Percentiles rank a stretch among this genome's conserved stretches.
These are phyloP conservation scores for Plectosphaerella sp. DNA, from an alignment of 2,329 filamentous ascomycete species.

Conservation along the genomic window DNA sequence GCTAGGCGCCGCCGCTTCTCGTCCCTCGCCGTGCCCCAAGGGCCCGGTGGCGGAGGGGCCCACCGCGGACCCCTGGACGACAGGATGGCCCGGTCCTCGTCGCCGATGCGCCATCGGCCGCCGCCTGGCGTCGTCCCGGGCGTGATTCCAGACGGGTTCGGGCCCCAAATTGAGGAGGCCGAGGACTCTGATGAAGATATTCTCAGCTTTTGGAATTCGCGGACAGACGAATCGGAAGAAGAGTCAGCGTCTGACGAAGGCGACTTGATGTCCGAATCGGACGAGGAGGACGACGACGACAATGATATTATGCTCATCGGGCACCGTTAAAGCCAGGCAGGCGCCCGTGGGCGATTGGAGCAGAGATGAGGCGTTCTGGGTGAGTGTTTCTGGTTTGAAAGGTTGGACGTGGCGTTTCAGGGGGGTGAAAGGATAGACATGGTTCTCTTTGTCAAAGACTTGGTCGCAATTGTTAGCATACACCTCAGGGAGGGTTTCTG, in stretches of 20 bases:
- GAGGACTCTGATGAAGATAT: conserved; percentile 50
- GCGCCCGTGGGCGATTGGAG: not conserved
- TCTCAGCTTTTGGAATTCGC: conserved; percentile 51
- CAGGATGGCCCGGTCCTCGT: not conserved
- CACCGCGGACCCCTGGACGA: not conserved
- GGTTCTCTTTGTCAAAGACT: no score
- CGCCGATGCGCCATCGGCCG: not conserved
- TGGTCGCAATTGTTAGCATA: no score
- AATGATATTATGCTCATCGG: conserved; percentile 46
- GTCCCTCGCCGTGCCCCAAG: not conserved
- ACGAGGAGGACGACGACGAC: conserved; percentile 41
- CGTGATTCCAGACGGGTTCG: not conserved
- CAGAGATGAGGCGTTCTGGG: not conserved
- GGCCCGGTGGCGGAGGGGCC: not conserved
- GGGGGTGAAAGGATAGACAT: not conserved
- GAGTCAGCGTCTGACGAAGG: conserved; percentile 26
- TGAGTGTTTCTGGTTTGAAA: no score
- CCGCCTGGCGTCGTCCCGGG: not conserved
- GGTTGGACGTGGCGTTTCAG: not conserved
- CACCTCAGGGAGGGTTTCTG: no score
- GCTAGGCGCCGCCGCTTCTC: not conserved
- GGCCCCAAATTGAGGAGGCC: conserved; percentile 24
- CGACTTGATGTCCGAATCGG: conserved; percentile 31
- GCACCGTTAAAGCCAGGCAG: conserved; percentile 31
- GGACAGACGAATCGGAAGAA: conserved; percentile 39